A percentile compares a stretch with the other conserved stretches of the same genome.
Evolutionary conservation across 768 basidiomycete species (phyloP).

Genomic region (Kwoniella mangroviensis): DNA sequence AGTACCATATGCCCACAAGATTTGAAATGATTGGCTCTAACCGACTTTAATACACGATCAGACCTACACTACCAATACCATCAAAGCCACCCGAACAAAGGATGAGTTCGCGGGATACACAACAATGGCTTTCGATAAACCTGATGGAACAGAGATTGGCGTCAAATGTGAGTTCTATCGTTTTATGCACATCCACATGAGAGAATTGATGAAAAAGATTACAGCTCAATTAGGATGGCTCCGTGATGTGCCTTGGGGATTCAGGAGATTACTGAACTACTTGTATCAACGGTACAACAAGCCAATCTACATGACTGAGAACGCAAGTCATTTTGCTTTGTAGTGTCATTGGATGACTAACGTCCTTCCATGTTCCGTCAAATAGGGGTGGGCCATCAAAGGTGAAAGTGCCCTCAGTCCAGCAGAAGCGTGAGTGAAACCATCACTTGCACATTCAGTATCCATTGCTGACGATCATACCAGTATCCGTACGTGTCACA

Average conservation of each 20-base stretch:
- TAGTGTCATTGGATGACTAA: too few relatives aligned
- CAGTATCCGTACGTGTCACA: too few relatives aligned
- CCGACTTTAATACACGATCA: not conserved
- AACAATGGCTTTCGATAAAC: conserved; percentile 32
- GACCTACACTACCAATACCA: conserved; percentile 47
- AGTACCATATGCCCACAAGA: too few relatives aligned
- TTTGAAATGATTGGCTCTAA: too few relatives aligned
- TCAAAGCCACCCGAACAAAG: conserved; percentile 37
- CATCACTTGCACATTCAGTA: conserved; percentile 16
- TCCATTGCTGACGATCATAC: too few relatives aligned
- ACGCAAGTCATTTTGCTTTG: conserved; percentile 27
- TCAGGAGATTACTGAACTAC: conserved; percentile 47
- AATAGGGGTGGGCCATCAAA: conserved; percentile 23
- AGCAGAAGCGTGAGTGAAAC: conserved; percentile 39
- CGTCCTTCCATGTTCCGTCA: too few relatives aligned
- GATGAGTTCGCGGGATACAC: conserved; percentile 42
- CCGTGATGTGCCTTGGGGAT: conserved; percentile 51
- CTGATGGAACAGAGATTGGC: conserved; percentile 43
- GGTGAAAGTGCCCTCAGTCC: conserved; percentile 36
- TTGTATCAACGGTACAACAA: conserved; percentile 47
- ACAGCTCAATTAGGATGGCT: conserved; percentile 40
- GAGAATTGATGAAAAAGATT: too few relatives aligned
- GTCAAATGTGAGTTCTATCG: conserved; percentile 33
- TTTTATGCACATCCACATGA: too few relatives aligned
- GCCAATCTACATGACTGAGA: conserved; percentile 55